Evolutionary conservation across 352 stramenopile genomes (phyloP), one percentile per base, ranked within the genome.

Genomic region (Phytophthora sansomeana): DNA sequence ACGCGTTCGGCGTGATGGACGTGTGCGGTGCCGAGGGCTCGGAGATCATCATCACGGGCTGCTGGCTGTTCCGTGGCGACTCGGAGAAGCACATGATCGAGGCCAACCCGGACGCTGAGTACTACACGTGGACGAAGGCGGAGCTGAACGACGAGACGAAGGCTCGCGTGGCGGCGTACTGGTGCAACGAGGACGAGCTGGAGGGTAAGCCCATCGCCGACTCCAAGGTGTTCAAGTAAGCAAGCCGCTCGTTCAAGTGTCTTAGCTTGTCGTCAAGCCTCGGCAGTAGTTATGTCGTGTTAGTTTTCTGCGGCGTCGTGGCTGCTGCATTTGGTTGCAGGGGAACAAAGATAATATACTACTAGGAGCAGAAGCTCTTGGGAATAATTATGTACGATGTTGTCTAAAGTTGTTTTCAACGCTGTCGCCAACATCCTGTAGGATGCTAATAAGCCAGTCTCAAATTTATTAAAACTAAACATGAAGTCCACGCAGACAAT

Each of bases 201-300:
- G 92, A 97, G 72, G 93, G 93, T 55, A 86, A 87, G 75, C 83
- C 83, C 43, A 94, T 97, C 60, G 79, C 93, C 39, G 94, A 98
- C 82, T 93, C 77, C 51, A 97, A 98, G 81, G 86, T 98, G 32
- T 98, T 98, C 85, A 98, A 98, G 83, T 98, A 97, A 92, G 30
- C 48, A 19, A 26, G 19, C n/a, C n/a, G n/a, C n/a, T n/a, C n/a
- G n/a, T 38, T 55, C 35, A 43, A 57, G 49, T 47, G 58, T 57
- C 33, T 30, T 53, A 54, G 41, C 35, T 52, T 35, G 35, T 46
- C 28, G 17, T n/a, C n/a, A n/a, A n/a, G n/a, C n/a, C n/a, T n/a
- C n/a, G n/a, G 5, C n/a, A 16, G 52, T 19, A 10, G n/a, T n/a
- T n/a, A n/a, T n/a, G n/a, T n/a, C n/a, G n/a, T n/a, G n/a, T n/a